Conservation (phyloP, 2,329 filamentous ascomycete species). For the Clarireedia paspali region DNA sequence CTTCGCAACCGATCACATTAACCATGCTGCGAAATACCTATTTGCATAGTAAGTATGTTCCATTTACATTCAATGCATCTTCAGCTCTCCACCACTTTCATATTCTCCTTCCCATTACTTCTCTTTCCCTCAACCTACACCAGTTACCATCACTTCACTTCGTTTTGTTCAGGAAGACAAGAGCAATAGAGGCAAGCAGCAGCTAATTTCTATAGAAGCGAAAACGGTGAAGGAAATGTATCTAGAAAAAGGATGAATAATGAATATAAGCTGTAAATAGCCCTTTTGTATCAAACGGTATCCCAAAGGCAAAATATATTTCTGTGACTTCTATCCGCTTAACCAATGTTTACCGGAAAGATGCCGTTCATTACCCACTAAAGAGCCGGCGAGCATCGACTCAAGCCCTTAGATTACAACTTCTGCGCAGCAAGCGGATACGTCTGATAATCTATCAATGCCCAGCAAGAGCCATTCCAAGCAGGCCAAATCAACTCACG, state of each 20-base stretch:
- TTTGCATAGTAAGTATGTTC: conserved; percentile 10
- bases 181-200: neutral
- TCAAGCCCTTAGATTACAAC: no score
- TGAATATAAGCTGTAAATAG: neutral
- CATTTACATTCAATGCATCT: neutral
- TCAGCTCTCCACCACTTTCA: neutral
- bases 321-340: no score
- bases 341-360: no score
- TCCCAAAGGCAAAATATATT: no score
- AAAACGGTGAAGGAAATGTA: neutral
- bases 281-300: neutral
- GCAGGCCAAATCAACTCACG: no score
- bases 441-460: no score
- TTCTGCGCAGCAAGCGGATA: no score
- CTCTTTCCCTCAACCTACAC: neutral
- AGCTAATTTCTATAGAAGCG: conserved; percentile 6
- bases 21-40: conserved; percentile 11
- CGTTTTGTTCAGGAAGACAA: neutral
- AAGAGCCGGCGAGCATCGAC: no score
- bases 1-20: conserved; percentile 53
- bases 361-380: no score
- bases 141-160: neutral
- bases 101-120: neutral
- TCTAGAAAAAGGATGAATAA: neutral
- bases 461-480: no score